A percentile compares a stretch with the other conserved stretches of the same genome.
Conservation (phyloP, 2,329 filamentous ascomycete species). For the Alternaria infectoria region DNA sequence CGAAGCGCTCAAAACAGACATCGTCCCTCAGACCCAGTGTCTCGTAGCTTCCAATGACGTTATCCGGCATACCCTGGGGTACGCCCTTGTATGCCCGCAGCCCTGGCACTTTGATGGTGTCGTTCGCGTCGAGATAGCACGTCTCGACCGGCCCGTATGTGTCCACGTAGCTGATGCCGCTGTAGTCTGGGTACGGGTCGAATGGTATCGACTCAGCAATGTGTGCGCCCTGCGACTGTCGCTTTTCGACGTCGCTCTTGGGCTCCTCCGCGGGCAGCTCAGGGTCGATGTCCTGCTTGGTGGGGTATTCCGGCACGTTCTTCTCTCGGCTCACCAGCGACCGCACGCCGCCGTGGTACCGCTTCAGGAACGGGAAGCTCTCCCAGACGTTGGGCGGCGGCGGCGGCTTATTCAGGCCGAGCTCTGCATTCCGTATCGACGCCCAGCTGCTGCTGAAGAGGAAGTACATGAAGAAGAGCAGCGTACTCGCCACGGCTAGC, state of each 20-base stretch:
- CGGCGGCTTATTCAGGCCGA: conserved; percentile 65
- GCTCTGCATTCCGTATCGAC: conserved; percentile 67
- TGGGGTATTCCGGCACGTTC: conserved; percentile 83
- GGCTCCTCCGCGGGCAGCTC: conserved; percentile 39
- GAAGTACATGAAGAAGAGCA: conserved; percentile 78
- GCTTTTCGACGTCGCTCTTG: conserved; percentile 35
- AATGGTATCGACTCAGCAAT: conserved; percentile 56
- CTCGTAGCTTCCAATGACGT: conserved; percentile 86
- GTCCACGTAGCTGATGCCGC: conserved; percentile 61
- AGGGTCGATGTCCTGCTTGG: conserved; percentile 58
- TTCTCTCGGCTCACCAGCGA: conserved; percentile 69
- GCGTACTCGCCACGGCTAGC: conserved; percentile 69
- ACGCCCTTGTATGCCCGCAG: conserved; percentile 79
- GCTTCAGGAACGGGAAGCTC: conserved; percentile 79
- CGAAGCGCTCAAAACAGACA: conserved; percentile 92
- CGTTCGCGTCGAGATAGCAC: conserved; percentile 77
- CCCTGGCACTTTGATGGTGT: conserved; percentile 69
- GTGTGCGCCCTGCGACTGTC: conserved; percentile 37
- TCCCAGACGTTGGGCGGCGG: conserved; percentile 80
- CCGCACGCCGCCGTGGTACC: conserved; percentile 89
- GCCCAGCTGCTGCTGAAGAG: conserved; percentile 76
- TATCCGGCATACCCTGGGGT: conserved; percentile 81
- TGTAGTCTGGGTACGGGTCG: conserved; percentile 72
- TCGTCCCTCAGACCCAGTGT: conserved; percentile 79
- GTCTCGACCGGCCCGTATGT: conserved; percentile 68